A percentile compares a stretch with the other conserved stretches of the same genome.
Conservation (phyloP, 139 green algal species). For the Chlorella vulgaris region DNA sequence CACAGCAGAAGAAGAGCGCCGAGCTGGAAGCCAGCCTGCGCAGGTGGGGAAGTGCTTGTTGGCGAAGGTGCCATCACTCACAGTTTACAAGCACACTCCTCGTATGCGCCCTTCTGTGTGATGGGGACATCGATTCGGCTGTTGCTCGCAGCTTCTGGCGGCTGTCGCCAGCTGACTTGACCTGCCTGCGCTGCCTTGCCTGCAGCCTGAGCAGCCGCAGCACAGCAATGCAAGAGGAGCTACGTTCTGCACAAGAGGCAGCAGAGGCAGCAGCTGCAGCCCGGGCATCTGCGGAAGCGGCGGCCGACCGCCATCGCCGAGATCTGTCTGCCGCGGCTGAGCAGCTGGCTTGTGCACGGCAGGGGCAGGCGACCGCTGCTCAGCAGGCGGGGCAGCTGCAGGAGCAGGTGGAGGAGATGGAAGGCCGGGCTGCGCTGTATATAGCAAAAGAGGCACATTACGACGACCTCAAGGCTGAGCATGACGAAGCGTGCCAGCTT, state of each 20-base stretch:
- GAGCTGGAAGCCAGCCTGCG: slow-evolving; percentile 33
- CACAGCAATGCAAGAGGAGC: not conserved
- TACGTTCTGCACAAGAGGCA: not conserved
- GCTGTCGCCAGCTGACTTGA: no score
- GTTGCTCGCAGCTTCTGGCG: no score
- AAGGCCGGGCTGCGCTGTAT: slow-evolving; percentile 35
- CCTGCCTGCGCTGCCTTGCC: not conserved
- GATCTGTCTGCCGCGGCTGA: slow-evolving; percentile 22
- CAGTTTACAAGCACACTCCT: no score
- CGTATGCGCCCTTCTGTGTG: no score
- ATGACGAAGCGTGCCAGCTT: not conserved
- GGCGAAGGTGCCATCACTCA: no score
- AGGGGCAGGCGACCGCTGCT: slow-evolving; percentile 1
- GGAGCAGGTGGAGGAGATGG: slow-evolving; percentile 29
- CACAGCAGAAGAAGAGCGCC: slow-evolving; percentile 7
- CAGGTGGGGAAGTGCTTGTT: slow-evolving; percentile 4
- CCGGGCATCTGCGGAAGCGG: not conserved
- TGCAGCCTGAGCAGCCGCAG: slow-evolving; percentile 6
- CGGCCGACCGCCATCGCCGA: not conserved
- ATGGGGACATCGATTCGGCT: no score
- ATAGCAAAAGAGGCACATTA: slow-evolving; percentile 43
- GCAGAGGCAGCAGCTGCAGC: not conserved
- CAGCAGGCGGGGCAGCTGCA: not conserved
- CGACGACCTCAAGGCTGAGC: slow-evolving; percentile 27
- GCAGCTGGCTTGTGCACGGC: slow-evolving; percentile 14